phyloP scores from a whole-genome alignment of 805 yeast species.

The Candida krabiensis region DNA sequence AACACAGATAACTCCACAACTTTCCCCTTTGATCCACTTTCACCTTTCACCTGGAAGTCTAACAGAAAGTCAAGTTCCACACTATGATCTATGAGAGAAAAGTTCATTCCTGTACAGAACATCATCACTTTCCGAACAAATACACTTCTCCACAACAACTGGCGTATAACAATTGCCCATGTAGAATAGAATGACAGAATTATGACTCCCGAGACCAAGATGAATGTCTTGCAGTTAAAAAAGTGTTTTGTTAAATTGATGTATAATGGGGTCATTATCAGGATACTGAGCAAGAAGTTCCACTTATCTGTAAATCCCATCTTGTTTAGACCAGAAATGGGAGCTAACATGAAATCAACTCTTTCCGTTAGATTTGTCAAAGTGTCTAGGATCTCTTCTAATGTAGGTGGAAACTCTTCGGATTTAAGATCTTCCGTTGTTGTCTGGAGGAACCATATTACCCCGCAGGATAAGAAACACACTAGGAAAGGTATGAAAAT shows the following conservation, averaged over 20 bases:
- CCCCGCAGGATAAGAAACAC: constrained; percentile 37
- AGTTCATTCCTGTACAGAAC: constrained; percentile 42
- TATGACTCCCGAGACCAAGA: constrained; percentile 37
- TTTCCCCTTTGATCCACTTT: constrained; percentile 35
- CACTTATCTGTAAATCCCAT: constrained; percentile 26
- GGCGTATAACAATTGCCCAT: constrained; percentile 44
- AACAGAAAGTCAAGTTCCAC: constrained; percentile 11
- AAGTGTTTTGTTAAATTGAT: constrained; percentile 35
- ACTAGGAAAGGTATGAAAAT: constrained; percentile 41
- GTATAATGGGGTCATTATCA: constrained; percentile 45
- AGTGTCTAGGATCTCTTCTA: constrained; percentile 51
- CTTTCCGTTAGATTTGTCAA: constrained; percentile 46
- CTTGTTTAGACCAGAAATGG: constrained; percentile 26
- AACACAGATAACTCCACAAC: constrained; percentile 49
- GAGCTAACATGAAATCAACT: constrained; percentile 40
- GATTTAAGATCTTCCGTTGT: constrained; percentile 38
- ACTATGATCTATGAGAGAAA: constrained; percentile 19
- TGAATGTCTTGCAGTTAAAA: constrained; percentile 34
- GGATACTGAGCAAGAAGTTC: constrained; percentile 32
- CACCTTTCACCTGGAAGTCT: constrained; percentile 10
- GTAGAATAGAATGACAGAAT: constrained; percentile 47
- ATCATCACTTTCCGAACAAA: constrained; percentile 38
- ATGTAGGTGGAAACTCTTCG: constrained; percentile 40
- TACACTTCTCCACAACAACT: constrained; percentile 51
- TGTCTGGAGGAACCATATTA: constrained; percentile 46